Percentiles rank a stretch among this genome's conserved stretches.
These are phyloP conservation scores for Collybia nuda DNA, from an alignment of 768 basidiomycete species.

Conservation along the genomic window DNA sequence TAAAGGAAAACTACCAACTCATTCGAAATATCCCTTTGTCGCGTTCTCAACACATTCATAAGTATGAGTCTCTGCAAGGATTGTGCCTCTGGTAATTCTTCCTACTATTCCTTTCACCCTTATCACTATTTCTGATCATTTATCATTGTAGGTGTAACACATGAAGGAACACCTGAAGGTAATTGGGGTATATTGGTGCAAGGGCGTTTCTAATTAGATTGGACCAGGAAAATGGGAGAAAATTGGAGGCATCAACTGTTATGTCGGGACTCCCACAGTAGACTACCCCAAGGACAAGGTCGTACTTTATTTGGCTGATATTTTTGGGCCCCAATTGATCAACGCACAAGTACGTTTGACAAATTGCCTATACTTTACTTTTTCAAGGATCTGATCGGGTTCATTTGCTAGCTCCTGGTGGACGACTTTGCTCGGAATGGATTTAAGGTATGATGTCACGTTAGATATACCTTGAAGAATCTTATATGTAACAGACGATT, in stretches of 20 bases:
- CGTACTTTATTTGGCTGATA: constrained; percentile 52
- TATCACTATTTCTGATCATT: not conserved
- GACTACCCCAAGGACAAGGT: constrained; percentile 57
- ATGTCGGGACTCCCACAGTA: constrained; percentile 50
- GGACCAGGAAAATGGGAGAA: constrained; percentile 43
- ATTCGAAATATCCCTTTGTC: too few relatives aligned
- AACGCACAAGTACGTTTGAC: constrained; percentile 41
- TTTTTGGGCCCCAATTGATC: constrained; percentile 46
- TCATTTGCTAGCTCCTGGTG: constrained; percentile 29
- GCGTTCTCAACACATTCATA: too few relatives aligned
- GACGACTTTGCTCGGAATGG: constrained; percentile 47
- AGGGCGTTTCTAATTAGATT: constrained; percentile 3
- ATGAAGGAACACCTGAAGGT: constrained; percentile 50
- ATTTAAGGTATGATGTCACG: constrained; percentile 31
- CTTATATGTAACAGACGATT: constrained; percentile 26
- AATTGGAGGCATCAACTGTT: constrained; percentile 48
- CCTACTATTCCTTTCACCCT: not conserved
- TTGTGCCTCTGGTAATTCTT: constrained; percentile 48
- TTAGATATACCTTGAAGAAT: too few relatives aligned
- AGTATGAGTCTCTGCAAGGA: constrained; percentile 39
- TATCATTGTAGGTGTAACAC: constrained; percentile 41
- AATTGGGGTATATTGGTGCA: not conserved
- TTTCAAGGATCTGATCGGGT: not conserved
- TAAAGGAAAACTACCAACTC: too few relatives aligned
- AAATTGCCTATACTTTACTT: too few relatives aligned